These are phyloP conservation scores for Arthroderma sp. DNA, from an alignment of 2,329 filamentous ascomycete species.

Conservation along the genomic window DNA sequence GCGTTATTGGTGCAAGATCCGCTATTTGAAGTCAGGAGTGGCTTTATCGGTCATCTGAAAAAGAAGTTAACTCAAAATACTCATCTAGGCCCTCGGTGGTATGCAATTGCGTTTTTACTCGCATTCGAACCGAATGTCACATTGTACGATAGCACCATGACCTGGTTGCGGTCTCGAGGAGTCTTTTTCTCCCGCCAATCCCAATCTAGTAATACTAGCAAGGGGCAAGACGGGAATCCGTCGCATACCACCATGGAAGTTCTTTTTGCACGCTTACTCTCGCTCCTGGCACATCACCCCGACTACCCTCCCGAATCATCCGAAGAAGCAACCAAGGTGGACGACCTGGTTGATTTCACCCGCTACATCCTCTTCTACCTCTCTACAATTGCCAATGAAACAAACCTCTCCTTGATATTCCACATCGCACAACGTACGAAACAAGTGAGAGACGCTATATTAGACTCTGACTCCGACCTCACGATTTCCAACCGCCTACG, in stretches of 20 bases:
- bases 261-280: constrained; percentile 68
- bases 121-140: constrained; percentile 74
- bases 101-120: constrained; percentile 76
- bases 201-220: constrained; percentile 19
- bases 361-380: constrained; percentile 87
- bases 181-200: constrained; percentile 45
- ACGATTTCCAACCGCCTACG: constrained; percentile 48
- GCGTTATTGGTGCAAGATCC: constrained; percentile 71
- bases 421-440: constrained; percentile 89
- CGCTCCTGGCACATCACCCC: constrained; percentile 82
- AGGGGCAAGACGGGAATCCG: constrained; percentile 38
- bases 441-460: constrained; percentile 69
- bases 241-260: constrained; percentile 55
- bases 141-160: constrained; percentile 62
- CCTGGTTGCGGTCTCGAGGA: constrained; percentile 77
- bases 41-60: constrained; percentile 74
- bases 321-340: constrained; percentile 34
- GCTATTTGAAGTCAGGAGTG: constrained; percentile 57
- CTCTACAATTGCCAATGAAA: constrained; percentile 65
- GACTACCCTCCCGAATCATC: constrained; percentile 48
- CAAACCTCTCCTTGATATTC: constrained; percentile 78
- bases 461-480: constrained; percentile 29
- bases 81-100: constrained; percentile 76
- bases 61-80: constrained; percentile 43
- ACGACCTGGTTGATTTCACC: constrained; percentile 62